phyloP scores from a whole-genome alignment of 2,329 filamentous ascomycete species.

The Hawksworthiomyces lignivorus region DNA sequence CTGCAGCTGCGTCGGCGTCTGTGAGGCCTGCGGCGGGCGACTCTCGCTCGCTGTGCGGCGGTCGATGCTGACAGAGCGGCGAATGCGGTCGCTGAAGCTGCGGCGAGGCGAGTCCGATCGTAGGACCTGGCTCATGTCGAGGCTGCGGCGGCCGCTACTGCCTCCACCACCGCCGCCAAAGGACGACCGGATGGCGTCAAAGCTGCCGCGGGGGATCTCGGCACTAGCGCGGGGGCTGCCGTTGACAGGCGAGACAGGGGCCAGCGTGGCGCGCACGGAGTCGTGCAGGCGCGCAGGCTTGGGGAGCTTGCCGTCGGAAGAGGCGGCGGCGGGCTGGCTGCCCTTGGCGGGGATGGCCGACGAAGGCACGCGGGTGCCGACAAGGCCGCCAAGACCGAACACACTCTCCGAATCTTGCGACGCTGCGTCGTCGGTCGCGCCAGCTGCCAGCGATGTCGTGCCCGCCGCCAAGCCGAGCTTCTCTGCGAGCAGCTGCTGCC shows the following conservation, averaged over 20 bases:
- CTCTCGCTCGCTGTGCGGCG: slow-evolving; percentile 32
- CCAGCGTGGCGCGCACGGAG: slow-evolving; percentile 53
- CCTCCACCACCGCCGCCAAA: slow-evolving; percentile 20
- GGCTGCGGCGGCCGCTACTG: slow-evolving; percentile 32
- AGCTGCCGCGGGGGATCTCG: slow-evolving; percentile 45
- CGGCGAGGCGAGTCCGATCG: slow-evolving; percentile 40
- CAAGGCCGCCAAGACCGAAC: slow-evolving; percentile 10
- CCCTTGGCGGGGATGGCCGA: background rate
- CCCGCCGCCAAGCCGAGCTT: background rate
- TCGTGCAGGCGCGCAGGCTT: slow-evolving; percentile 40
- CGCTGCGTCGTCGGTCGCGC: slow-evolving; percentile 2
- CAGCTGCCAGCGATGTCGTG: background rate
- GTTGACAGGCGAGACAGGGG: slow-evolving; percentile 38
- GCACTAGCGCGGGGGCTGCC: slow-evolving; percentile 48
- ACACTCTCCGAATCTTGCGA: slow-evolving; percentile 10
- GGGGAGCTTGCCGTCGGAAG: background rate
- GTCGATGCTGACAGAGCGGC: slow-evolving; percentile 43
- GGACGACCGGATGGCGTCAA: slow-evolving; percentile 40
- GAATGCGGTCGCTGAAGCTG: slow-evolving; percentile 55
- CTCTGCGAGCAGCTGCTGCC: background rate
- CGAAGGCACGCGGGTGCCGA: slow-evolving; percentile 9
- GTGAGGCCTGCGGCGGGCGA: background rate
- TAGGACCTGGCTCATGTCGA: slow-evolving; percentile 40
- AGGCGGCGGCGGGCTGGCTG: background rate
- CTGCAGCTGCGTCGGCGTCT: background rate